Conservation (phyloP, 2,329 filamentous ascomycete genomes). For the Stachybotrys chlorohalonatus region DNA sequence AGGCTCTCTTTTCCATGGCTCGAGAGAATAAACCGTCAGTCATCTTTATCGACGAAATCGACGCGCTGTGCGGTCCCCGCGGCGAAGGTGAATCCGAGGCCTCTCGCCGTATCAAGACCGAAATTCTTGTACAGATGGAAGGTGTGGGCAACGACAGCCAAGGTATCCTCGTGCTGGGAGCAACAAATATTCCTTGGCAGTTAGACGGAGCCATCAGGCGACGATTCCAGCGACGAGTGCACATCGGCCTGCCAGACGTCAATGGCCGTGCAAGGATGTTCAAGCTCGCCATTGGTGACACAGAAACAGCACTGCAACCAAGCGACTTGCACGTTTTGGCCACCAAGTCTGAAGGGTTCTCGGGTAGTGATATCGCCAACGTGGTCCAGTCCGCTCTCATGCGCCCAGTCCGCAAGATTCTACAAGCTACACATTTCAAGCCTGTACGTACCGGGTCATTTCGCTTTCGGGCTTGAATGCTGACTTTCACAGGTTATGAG, state of each 20-base stretch:
- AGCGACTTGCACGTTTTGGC: conserved; percentile 75
- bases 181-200: conserved; percentile 98
- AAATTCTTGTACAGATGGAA: conserved; percentile 98
- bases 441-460: conserved; percentile 45
- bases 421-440: conserved; percentile 97
- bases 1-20: conserved; percentile 94
- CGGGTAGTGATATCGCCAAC: conserved; percentile 90
- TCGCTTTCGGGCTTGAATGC: background rate
- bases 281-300: conserved; percentile 86
- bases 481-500: conserved; percentile 49
- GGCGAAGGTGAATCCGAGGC: conserved; percentile 96
- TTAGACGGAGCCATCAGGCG: conserved; percentile 90
- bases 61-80: conserved; percentile 88
- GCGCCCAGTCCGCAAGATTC: conserved; percentile 94
- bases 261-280: conserved; percentile 91
- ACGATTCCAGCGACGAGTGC: conserved; percentile 91
- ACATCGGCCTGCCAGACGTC: conserved; percentile 85
- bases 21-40: conserved; percentile 97
- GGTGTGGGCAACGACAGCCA: conserved; percentile 94
- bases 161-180: conserved; percentile 87
- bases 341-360: conserved; percentile 83
- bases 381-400: conserved; percentile 94
- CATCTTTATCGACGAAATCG: conserved; percentile 97
- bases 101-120: conserved; percentile 94
- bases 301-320: conserved; percentile 72